Percentiles rank a stretch among this genome's conserved stretches.
These are phyloP conservation scores for Thozetella sp. DNA, from an alignment of 495 filamentous ascomycete species.

Conservation along the genomic window DNA sequence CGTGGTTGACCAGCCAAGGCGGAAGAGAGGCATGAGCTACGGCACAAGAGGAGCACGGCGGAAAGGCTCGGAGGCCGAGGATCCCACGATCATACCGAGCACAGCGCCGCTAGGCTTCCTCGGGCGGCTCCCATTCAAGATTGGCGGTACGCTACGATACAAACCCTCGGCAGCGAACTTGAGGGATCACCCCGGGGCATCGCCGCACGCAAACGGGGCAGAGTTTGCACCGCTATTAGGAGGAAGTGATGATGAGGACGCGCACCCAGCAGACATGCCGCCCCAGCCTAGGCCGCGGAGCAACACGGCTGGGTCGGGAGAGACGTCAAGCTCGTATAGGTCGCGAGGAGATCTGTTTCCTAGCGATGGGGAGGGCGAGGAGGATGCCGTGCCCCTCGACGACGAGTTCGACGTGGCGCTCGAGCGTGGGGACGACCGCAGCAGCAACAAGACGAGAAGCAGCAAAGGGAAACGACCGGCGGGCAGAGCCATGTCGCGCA, in stretches of 20 bases:
- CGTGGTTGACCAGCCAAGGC: slow-evolving; percentile 65
- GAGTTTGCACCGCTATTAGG: slow-evolving; percentile 79
- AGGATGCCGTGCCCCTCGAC: slow-evolving; percentile 89
- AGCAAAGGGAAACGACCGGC: slow-evolving; percentile 62
- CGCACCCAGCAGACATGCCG: slow-evolving; percentile 19
- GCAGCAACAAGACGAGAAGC: slow-evolving; percentile 65
- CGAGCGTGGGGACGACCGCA: slow-evolving; percentile 72
- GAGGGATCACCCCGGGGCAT: slow-evolving; percentile 76
- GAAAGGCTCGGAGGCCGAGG: slow-evolving; percentile 70
- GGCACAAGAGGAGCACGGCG: slow-evolving; percentile 68
- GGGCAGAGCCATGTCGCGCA: slow-evolving; percentile 56
- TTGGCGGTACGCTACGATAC: slow-evolving; percentile 83
- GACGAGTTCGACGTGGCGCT: slow-evolving; percentile 89
- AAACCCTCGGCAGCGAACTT: slow-evolving; percentile 89
- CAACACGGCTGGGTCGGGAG: slow-evolving; percentile 77
- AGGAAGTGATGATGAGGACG: slow-evolving; percentile 47
- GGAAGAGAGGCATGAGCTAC: slow-evolving; percentile 87
- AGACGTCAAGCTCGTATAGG: slow-evolving; percentile 85
- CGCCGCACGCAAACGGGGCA: slow-evolving; percentile 34
- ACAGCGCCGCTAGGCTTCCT: slow-evolving; percentile 87
- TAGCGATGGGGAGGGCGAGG: slow-evolving; percentile 85
- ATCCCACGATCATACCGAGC: slow-evolving; percentile 90
- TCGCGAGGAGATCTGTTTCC: slow-evolving; percentile 94
- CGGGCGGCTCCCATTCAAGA: slow-evolving; percentile 79
- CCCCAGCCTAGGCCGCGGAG: slow-evolving; percentile 68